Conservation (phyloP, 768 basidiomycete genomes). For the Suillus lakei region DNA sequence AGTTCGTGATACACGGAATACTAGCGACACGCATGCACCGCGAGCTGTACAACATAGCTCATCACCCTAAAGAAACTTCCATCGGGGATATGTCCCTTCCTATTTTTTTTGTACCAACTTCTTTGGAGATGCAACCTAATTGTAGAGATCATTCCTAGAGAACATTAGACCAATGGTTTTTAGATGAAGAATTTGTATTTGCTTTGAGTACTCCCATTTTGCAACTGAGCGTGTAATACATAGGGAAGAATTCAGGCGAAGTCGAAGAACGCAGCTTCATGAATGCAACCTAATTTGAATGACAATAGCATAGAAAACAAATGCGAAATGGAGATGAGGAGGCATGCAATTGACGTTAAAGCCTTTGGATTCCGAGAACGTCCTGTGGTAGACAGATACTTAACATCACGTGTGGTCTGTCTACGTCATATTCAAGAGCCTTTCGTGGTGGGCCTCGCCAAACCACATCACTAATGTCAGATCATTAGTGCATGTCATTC, state of each 20-base stretch:
- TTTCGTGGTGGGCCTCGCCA: not conserved
- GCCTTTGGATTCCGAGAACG: not conserved
- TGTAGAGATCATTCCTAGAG: slow-evolving; percentile 13
- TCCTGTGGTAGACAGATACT: not conserved
- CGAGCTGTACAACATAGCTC: not conserved
- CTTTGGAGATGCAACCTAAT: not conserved
- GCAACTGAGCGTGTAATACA: no score
- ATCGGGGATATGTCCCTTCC: not conserved
- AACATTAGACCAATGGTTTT: slow-evolving; percentile 40
- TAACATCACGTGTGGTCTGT: not conserved
- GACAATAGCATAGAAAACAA: no score
- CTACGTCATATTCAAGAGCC: not conserved
- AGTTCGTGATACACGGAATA: not conserved
- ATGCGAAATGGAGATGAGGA: not conserved
- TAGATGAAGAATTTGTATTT: slow-evolving; percentile 18
- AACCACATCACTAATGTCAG: not conserved
- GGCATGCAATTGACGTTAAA: not conserved
- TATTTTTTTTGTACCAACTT: not conserved
- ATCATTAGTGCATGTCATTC: not conserved
- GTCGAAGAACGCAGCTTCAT: no score
- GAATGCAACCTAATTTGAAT: no score
- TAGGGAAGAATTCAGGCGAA: no score
- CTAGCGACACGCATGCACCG: not conserved
- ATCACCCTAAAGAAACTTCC: not conserved
- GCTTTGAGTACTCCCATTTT: not conserved